phyloP scores from a whole-genome alignment of 1,284 basidiomycete species.

The Veloboletus limbatus region DNA sequence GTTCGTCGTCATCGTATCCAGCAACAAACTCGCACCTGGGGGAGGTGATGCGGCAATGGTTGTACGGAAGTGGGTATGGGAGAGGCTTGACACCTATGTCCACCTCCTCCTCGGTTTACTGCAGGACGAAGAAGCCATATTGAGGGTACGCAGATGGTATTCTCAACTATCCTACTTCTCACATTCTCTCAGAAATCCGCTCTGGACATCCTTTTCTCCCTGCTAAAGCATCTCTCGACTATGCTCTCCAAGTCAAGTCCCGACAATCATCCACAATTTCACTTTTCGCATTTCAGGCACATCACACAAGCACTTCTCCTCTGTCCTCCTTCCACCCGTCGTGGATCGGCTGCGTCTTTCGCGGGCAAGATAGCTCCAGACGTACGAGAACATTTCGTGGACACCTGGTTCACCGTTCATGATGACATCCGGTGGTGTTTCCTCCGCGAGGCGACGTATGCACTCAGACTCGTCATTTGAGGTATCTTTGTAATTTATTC shows the following conservation, averaged over 20 bases:
- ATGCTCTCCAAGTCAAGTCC: conserved; percentile 47
- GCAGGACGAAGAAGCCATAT: conserved; percentile 65
- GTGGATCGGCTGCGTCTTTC: conserved; percentile 16
- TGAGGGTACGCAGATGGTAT: conserved; percentile 46
- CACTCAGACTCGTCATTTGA: conserved; percentile 9
- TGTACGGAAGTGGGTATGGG: conserved; percentile 76
- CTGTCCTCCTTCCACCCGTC: conserved; percentile 54
- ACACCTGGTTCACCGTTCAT: conserved; percentile 74
- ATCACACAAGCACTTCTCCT: conserved; percentile 60
- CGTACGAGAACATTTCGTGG: conserved; percentile 62
- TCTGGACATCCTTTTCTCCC: conserved; percentile 76
- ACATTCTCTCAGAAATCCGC: conserved; percentile 58
- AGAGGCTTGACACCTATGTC: conserved; percentile 64
- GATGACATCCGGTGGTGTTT: conserved; percentile 95
- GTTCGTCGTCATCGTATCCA: conserved; percentile 66
- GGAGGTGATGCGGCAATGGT: conserved; percentile 55
- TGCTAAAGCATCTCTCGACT: conserved; percentile 75
- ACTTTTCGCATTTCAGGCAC: conserved; percentile 66
- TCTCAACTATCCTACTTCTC: not conserved
- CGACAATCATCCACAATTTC: conserved; percentile 56
- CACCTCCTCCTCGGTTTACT: conserved; percentile 67
- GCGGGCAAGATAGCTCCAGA: conserved; percentile 50
- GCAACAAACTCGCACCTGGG: conserved; percentile 51
- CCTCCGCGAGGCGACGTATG: conserved; percentile 79
- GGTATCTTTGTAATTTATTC: conserved; percentile 2